phyloP scores from a whole-genome alignment of 768 basidiomycete species.

The Lenzites betulinus region DNA sequence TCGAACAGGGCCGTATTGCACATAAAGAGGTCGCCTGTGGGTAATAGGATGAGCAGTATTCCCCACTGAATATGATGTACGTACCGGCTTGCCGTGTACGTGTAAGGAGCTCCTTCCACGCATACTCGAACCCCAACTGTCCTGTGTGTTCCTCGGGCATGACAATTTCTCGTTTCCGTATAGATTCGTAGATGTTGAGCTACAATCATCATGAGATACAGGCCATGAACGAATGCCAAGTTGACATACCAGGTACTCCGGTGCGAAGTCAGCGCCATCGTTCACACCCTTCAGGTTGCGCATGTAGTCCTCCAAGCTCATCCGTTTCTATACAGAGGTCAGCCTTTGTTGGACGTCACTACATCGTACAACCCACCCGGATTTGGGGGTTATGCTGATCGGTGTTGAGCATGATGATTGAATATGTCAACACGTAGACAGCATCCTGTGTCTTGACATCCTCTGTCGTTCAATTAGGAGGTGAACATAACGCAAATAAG shows the following conservation, averaged over 20 bases:
- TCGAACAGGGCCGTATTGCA: slow-evolving; percentile 85
- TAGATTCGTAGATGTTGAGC: slow-evolving; percentile 92
- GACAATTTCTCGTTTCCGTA: slow-evolving; percentile 91
- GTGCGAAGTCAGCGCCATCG: slow-evolving; percentile 76
- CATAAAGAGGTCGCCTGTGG: slow-evolving; percentile 59
- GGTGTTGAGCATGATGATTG: slow-evolving; percentile 98
- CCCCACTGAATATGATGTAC: slow-evolving; percentile 19
- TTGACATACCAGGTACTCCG: slow-evolving; percentile 75
- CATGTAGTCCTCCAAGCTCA: slow-evolving; percentile 94
- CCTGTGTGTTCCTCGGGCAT: slow-evolving; percentile 98
- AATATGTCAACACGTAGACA: slow-evolving; percentile 91
- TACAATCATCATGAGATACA: slow-evolving; percentile 33
- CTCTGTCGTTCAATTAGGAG: slow-evolving; percentile 43
- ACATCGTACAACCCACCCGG: slow-evolving; percentile 50
- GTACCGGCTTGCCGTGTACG: slow-evolving; percentile 80
- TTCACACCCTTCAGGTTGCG: slow-evolving; percentile 94
- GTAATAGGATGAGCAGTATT: background rate
- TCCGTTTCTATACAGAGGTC: slow-evolving; percentile 69
- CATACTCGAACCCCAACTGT: slow-evolving; percentile 96
- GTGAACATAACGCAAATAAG: background rate
- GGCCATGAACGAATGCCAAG: background rate
- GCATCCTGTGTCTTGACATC: slow-evolving; percentile 93
- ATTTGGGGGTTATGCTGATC: slow-evolving; percentile 96
- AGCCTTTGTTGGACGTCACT: slow-evolving; percentile 8
- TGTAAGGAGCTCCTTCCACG: slow-evolving; percentile 93